Base-by-base conservation (phyloP, 768 basidiomycete genomes). In the Rhizopogon vulgaris region DNA sequence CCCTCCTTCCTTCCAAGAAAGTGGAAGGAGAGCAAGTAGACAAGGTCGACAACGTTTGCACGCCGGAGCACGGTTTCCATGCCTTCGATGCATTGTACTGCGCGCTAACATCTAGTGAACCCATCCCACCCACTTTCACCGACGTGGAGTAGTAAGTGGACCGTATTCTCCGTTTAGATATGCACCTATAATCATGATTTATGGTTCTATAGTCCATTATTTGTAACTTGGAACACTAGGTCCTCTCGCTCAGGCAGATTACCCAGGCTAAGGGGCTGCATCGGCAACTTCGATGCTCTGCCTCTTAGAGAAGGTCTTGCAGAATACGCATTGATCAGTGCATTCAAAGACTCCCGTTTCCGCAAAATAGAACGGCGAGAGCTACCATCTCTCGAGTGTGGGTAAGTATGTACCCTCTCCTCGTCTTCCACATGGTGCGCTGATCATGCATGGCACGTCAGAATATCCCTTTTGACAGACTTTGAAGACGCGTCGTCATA, bases 211-310 rank as follows among this genome's bases (percentile, higher is more conserved):
- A 68, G 67, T 69, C 93, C 94, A 11, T 75, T 99, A 51, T 99
- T 99, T 69, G 92, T 98, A 30, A 98, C 95, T 6, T 99, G 94
- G 94, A 94, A 92, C 69, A 85, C 81, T 41, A 79, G 78, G 53
- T 75, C 80, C 30, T 76, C 75, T 52, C 82, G 79, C 52, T 71
- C 80, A 17, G 83, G 82, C 30, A 78, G 80, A 52, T 65, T 78
- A 18, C 75, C 82, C 41, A 76, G 80, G 53, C 74, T 99, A 55
- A 74, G 95, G 48, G 95, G 95, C 42, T 99, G 95, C 71, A 97
- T 99, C 60, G 95, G 95, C 62, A 93, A 81, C 69, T 99, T 99
- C 62, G 82, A 85, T 32, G 77, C 90, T 10, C 76, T 85, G 66
- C 70, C 83, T 10, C 73, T 98, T 27, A 78, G 73, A 52, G 78